Evolutionary conservation across 2,329 filamentous ascomycete species (phyloP).

Genomic region (Cercospora berteroae): DNA sequence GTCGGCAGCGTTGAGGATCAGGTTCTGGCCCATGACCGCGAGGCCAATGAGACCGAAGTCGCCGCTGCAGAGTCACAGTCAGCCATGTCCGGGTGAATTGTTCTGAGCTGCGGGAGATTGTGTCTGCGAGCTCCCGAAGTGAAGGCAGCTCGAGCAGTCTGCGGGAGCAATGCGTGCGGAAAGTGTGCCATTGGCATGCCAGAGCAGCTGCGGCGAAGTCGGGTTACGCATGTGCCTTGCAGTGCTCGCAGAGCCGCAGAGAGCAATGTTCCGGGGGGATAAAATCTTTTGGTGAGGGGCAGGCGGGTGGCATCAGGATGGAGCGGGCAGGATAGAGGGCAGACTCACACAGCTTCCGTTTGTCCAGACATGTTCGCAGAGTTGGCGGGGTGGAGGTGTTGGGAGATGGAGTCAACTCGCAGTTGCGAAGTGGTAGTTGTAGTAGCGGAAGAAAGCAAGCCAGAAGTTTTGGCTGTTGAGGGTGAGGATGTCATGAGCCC

Average conservation of each 20-base stretch:
- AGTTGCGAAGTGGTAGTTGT: slow-evolving; percentile 16
- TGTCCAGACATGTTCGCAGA: slow-evolving; percentile 22
- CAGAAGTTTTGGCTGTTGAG: slow-evolving; percentile 11
- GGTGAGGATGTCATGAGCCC: slow-evolving; percentile 10
- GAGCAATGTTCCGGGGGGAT: slow-evolving; percentile 12
- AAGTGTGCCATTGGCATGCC: neutral
- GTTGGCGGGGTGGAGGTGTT: slow-evolving; percentile 16
- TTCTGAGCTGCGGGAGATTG: neutral
- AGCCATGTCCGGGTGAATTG: slow-evolving; percentile 15
- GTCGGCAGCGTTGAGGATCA: slow-evolving; percentile 56
- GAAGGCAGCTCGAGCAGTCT: neutral
- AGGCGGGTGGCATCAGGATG: neutral
- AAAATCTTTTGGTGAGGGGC: slow-evolving; percentile 18
- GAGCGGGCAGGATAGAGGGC: neutral
- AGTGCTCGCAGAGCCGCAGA: slow-evolving; percentile 1
- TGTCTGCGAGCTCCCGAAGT: neutral
- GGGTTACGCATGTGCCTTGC: neutral
- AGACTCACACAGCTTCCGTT: slow-evolving; percentile 26
- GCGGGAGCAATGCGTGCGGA: neutral
- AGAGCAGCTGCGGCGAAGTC: neutral
- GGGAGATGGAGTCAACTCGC: slow-evolving; percentile 21
- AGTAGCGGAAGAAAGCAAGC: neutral
- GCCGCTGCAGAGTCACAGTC: slow-evolving; percentile 38
- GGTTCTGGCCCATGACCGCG: slow-evolving; percentile 54
- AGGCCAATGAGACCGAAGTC: slow-evolving; percentile 57